Conservation (phyloP, 2,329 filamentous ascomycete genomes). For the Claviceps sp. region DNA sequence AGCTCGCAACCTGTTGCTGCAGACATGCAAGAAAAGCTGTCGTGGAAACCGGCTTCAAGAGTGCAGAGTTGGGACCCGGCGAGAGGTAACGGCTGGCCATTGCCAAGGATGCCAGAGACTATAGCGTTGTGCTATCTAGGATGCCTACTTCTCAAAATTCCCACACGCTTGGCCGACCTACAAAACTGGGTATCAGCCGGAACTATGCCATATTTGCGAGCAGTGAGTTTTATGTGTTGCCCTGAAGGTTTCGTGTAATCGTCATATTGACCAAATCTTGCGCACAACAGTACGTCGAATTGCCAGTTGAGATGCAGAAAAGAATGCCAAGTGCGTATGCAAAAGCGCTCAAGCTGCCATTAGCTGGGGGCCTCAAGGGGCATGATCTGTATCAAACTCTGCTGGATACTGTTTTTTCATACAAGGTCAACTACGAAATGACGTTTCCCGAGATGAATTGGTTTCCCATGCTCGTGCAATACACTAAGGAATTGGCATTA, state of each 20-base stretch:
- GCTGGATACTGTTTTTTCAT: constrained; percentile 48
- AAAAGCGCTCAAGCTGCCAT: constrained; percentile 39
- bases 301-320: constrained; percentile 52
- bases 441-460: constrained; percentile 60
- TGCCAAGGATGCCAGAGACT: constrained; percentile 61
- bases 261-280: not conserved
- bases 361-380: constrained; percentile 26
- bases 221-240: constrained; percentile 30
- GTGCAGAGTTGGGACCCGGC: constrained; percentile 31
- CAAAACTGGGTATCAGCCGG: constrained; percentile 52
- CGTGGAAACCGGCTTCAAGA: constrained; percentile 18
- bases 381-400: constrained; percentile 52
- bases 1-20: constrained; percentile 22
- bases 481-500: constrained; percentile 57
- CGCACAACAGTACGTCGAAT: constrained; percentile 33
- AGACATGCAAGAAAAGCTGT: constrained; percentile 10
- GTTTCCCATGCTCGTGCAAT: constrained; percentile 53
- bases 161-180: constrained; percentile 63
- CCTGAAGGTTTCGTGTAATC: not conserved
- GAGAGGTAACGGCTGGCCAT: constrained; percentile 32
- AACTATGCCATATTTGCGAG: constrained; percentile 58
- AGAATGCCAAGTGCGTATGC: constrained; percentile 51
- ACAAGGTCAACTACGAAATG: constrained; percentile 55
- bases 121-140: constrained; percentile 71
- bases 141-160: constrained; percentile 59